Evolutionary conservation across 306 rosid genomes (phyloP).

Genomic region (Cicer yamashitae): DNA sequence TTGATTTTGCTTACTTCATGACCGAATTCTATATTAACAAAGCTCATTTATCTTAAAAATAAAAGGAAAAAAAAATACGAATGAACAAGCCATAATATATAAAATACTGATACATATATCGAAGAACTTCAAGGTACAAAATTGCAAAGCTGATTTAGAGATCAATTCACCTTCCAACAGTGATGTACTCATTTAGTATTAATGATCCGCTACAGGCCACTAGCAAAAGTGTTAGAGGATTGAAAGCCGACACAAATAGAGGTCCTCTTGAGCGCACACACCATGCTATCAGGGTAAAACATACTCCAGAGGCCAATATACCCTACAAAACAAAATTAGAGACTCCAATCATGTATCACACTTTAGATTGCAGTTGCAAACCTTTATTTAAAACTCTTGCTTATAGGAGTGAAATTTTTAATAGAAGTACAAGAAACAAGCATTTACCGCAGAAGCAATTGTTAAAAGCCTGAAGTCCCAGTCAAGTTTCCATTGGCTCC

Average conservation of each 20-base stretch:
- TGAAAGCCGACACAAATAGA: slow-evolving; percentile 45
- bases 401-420: background rate
- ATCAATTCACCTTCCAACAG: slow-evolving; percentile 39
- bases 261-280: slow-evolving; percentile 46
- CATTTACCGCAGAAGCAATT: slow-evolving; percentile 39
- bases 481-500: slow-evolving; percentile 46
- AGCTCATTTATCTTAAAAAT: no score
- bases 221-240: slow-evolving; percentile 42
- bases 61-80: no score
- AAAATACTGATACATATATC: background rate
- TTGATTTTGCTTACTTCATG: no score
- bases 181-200: slow-evolving; percentile 16
- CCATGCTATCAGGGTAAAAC: slow-evolving; percentile 44
- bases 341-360: background rate
- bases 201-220: slow-evolving; percentile 17
- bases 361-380: no score
- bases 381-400: no score
- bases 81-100: background rate
- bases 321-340: slow-evolving; percentile 41
- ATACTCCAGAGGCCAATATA: slow-evolving; percentile 40
- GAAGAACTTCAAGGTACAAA: background rate
- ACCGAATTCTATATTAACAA: no score
- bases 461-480: slow-evolving; percentile 47
- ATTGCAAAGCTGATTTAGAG: background rate
- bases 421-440: background rate